Conservation (phyloP, 495 filamentous ascomycete species). For the Trichoderma orchidacearum region DNA sequence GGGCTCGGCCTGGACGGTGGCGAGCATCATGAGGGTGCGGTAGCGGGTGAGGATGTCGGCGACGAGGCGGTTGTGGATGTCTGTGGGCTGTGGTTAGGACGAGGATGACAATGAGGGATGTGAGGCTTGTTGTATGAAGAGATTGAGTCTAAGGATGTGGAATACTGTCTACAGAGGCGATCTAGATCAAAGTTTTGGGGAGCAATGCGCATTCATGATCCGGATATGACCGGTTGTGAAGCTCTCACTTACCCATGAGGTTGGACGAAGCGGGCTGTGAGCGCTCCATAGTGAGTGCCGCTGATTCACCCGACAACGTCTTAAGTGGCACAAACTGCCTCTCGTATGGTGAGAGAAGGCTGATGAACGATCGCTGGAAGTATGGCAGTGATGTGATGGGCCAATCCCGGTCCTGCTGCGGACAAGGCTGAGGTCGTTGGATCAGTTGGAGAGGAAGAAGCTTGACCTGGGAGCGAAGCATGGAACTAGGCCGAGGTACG, state of each 20-base stretch:
- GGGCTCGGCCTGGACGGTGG: constrained; percentile 6
- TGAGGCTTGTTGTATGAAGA: not conserved
- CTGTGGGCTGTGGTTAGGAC: not conserved
- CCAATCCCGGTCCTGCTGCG: not conserved
- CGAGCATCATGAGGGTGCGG: constrained; percentile 14
- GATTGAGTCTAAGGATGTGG: not conserved
- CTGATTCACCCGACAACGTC: too few relatives aligned
- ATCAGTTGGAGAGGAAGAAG: too few relatives aligned
- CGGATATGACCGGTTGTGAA: not conserved
- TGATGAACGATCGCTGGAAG: too few relatives aligned
- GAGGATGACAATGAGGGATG: not conserved
- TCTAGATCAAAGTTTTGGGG: too few relatives aligned
- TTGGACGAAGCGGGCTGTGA: not conserved
- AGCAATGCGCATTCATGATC: too few relatives aligned
- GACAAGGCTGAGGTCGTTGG: too few relatives aligned
- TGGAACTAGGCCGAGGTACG: too few relatives aligned
- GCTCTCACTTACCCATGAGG: not conserved
- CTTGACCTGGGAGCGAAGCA: too few relatives aligned
- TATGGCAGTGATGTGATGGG: too few relatives aligned
- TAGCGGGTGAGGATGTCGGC: constrained; percentile 17
- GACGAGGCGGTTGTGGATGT: constrained; percentile 6
- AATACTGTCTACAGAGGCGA: too few relatives aligned
- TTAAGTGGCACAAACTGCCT: too few relatives aligned
- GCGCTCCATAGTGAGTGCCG: not conserved
- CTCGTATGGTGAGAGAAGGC: too few relatives aligned